Percentiles rank a stretch among this genome's conserved stretches.
These are phyloP conservation scores for Aureoboletus auriporus DNA, from an alignment of 768 basidiomycete species.

Conservation along the genomic window DNA sequence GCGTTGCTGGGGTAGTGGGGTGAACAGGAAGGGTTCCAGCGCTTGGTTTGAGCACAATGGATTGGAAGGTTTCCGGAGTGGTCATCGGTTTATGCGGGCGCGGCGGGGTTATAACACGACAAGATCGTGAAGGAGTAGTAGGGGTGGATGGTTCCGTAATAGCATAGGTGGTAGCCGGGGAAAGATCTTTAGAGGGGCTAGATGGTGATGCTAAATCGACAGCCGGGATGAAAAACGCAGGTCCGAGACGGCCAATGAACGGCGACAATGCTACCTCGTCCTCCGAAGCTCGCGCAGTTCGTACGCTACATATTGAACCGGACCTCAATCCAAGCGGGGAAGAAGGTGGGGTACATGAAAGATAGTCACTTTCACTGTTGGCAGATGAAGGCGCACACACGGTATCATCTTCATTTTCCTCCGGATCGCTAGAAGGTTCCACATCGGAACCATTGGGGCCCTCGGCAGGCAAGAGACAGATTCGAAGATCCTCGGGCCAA, in stretches of 20 bases:
- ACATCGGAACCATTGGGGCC: constrained; percentile 1
- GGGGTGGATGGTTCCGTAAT: constrained; percentile 28
- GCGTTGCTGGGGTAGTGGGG: constrained; percentile 30
- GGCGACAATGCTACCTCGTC: constrained; percentile 10
- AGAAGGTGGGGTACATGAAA: constrained; percentile 7
- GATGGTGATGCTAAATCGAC: constrained; percentile 1
- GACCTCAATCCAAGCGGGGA: constrained; percentile 4
- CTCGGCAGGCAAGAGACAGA: constrained; percentile 26
- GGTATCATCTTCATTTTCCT: constrained; percentile 17
- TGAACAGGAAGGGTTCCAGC: constrained; percentile 24
- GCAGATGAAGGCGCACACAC: constrained; percentile 3
- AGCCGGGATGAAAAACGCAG: constrained; percentile 22
- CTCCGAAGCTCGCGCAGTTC: not conserved
- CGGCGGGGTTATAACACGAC: constrained; percentile 29
- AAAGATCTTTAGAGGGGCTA: constrained; percentile 2
- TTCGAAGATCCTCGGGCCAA: constrained; percentile 50
- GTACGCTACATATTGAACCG: constrained; percentile 3
- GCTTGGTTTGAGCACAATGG: constrained; percentile 26
- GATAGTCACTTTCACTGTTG: constrained; percentile 2
- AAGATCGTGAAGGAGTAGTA: constrained; percentile 11
- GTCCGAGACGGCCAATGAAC: constrained; percentile 25
- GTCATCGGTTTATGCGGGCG: constrained; percentile 34
- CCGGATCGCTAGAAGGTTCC: constrained; percentile 24
- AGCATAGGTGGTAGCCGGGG: not conserved
- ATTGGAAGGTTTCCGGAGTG: constrained; percentile 30